Conservation (phyloP, 805 yeast species). For the Grigorovia humatica region DNA sequence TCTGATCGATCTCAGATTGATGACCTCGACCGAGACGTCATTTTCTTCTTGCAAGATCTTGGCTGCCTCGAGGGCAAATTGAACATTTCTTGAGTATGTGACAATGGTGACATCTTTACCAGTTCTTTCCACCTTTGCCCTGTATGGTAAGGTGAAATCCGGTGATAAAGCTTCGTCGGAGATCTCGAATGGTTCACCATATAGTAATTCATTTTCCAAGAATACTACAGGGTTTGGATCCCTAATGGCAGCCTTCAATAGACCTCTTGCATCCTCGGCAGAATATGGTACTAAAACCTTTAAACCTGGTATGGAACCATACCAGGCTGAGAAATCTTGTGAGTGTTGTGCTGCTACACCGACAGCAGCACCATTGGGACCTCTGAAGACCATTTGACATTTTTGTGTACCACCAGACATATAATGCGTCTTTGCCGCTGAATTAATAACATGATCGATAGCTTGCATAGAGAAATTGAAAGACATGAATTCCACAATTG, state of each 20-base stretch:
- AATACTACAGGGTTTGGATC: constrained; percentile 97
- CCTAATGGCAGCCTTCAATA: constrained; percentile 91
- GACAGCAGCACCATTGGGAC: constrained; percentile 99
- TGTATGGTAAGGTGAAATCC: constrained; percentile 84
- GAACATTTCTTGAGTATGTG: constrained; percentile 86
- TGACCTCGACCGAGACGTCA: constrained; percentile 84
- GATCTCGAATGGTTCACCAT: constrained; percentile 85
- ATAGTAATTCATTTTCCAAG: constrained; percentile 90
- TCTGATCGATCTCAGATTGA: constrained; percentile 93
- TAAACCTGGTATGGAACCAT: constrained; percentile 95
- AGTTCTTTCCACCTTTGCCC: constrained; percentile 89
- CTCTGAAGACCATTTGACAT: constrained; percentile 95
- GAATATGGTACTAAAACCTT: constrained; percentile 94
- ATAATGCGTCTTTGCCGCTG: constrained; percentile 97
- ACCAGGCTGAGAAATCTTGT: constrained; percentile 96
- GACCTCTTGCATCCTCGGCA: constrained; percentile 92
- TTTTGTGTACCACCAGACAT: constrained; percentile 99
- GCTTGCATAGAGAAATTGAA: constrained; percentile 99
- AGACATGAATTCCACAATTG: constrained; percentile 97
- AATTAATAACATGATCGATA: constrained; percentile 94
- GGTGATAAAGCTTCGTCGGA: constrained; percentile 81
- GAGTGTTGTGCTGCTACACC: constrained; percentile 99
- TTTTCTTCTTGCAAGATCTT: constrained; percentile 70
- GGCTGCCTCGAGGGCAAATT: constrained; percentile 83
- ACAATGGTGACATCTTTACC: constrained; percentile 88